Evolutionary conservation across 1,284 basidiomycete genomes (phyloP).

Genomic region (Ganoderma sp.): DNA sequence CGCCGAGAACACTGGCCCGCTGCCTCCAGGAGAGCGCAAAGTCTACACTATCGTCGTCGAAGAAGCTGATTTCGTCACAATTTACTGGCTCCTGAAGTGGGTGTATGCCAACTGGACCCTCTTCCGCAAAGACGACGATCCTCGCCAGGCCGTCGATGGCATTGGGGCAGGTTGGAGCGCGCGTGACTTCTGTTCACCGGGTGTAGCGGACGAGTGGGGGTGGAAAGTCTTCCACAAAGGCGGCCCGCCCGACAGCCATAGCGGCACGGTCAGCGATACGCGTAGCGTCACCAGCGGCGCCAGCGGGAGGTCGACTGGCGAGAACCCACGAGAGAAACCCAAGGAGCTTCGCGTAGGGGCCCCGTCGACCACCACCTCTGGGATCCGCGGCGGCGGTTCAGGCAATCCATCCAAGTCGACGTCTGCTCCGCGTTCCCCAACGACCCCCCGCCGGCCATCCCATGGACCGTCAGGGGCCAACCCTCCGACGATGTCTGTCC

Average conservation of each 20-base stretch:
- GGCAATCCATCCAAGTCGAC: conserved; percentile 18
- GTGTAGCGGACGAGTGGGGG: conserved; percentile 63
- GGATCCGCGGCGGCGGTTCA: conserved; percentile 8
- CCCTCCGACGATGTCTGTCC: conserved; percentile 19
- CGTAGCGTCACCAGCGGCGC: conserved; percentile 60
- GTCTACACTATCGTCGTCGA: conserved; percentile 74
- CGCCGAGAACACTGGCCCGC: conserved; percentile 54
- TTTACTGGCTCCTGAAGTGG: conserved; percentile 85
- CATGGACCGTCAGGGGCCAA: conserved; percentile 32
- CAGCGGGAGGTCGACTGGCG: conserved; percentile 43
- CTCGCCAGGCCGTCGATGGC: conserved; percentile 64
- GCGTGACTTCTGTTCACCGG: conserved; percentile 56
- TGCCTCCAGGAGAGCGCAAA: conserved; percentile 57
- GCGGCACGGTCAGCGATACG: conserved; percentile 46
- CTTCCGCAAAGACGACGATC: conserved; percentile 70
- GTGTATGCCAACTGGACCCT: conserved; percentile 80
- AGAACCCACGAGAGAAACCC: conserved; percentile 31
- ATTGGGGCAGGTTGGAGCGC: conserved; percentile 68
- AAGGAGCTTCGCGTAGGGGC: conserved; percentile 26
- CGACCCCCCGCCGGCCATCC: conserved; percentile 36
- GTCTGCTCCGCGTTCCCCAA: conserved; percentile 31
- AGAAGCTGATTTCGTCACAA: conserved; percentile 82
- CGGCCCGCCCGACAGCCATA: conserved; percentile 44
- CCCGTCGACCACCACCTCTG: conserved; percentile 11
- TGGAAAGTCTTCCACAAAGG: conserved; percentile 67